Evolutionary conservation across 768 basidiomycete species (phyloP).

Genomic region (Lactifluus rugatus): DNA sequence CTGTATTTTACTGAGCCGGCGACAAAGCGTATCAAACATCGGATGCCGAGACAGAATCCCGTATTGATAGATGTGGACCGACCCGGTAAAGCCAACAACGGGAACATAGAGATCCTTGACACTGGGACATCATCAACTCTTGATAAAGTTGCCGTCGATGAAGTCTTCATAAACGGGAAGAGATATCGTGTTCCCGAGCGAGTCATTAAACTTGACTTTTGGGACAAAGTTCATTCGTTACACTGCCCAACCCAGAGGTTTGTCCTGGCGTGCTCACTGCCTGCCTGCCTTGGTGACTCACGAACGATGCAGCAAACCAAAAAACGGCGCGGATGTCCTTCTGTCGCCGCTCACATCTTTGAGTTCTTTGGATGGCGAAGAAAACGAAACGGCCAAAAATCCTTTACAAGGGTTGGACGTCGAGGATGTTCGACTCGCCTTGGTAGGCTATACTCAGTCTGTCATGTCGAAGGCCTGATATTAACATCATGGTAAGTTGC

Average conservation of each 20-base stretch:
- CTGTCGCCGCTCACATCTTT: slow-evolving; percentile 25
- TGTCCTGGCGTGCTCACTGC: neutral
- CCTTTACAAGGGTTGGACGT: slow-evolving; percentile 9
- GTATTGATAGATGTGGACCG: slow-evolving; percentile 67
- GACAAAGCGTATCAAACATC: slow-evolving; percentile 62
- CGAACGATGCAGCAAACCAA: slow-evolving; percentile 1
- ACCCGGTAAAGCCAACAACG: slow-evolving; percentile 74
- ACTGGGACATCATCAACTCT: slow-evolving; percentile 41
- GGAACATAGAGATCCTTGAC: slow-evolving; percentile 81
- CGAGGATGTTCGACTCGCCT: slow-evolving; percentile 17
- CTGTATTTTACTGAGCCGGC: slow-evolving; percentile 12
- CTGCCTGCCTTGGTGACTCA: neutral
- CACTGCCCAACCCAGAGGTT: slow-evolving; percentile 12
- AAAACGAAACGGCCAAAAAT: slow-evolving; percentile 5
- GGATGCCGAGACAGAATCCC: slow-evolving; percentile 64
- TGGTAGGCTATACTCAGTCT: slow-evolving; percentile 6
- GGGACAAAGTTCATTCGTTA: slow-evolving; percentile 55
- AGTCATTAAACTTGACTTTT: slow-evolving; percentile 89
- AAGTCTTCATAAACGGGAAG: slow-evolving; percentile 79
- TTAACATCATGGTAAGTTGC: slow-evolving; percentile 9
- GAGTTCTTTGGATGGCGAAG: slow-evolving; percentile 18
- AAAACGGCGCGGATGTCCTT: slow-evolving; percentile 13
- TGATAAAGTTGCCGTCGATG: slow-evolving; percentile 56
- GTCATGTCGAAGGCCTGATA: neutral
- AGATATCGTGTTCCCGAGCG: slow-evolving; percentile 90